Base-by-base conservation (phyloP, 768 basidiomycete genomes). In the Lactifluus piperatus region DNA sequence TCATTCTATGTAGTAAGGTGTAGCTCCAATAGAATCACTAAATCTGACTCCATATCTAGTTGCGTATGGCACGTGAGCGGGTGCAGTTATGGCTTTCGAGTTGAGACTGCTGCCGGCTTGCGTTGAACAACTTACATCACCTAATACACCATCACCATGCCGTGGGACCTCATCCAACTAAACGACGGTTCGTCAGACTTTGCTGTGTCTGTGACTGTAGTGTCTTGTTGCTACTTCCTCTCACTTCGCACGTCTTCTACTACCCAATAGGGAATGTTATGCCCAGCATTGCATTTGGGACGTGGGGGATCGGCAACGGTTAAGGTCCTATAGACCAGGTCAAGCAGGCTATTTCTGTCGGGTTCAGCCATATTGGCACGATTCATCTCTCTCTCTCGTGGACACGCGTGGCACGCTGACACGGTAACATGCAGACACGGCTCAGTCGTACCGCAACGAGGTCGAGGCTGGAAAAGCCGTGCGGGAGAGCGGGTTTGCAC, bases 241-340 rank as follows among this genome's bases (percentile, higher is more conserved):
- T 41, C 34, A 44, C n/a, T 5, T 26, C 26, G 20, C 34, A 36
- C 20, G 8, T 27, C 29, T 51, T 24, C 16, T 39, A 34, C 37
- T 48, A n/a, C 11, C 45, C 11, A 36, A 24, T 55, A 83, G 80
- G 81, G 5, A 69, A 74, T 51, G 65, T 58, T 27, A 75, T 72
- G 71, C 83, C 68, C 74, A 75, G 59, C 75, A 68, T 87, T 46
- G 84, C 77, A 62, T 84, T 82, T 65, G 85, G 84, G 30, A 85
- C 85, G 3, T 85, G 84, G 81, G 81, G 74, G 43, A 62, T 82
- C n/a, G 82, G 82, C 1, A 79, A 80, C 39, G 84, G 83, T 0
- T 76, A 80, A 58, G 72, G 70, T 26, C 69, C 79, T 5, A 75
- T 75, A 22, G 75, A 78, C 66, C 76, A 79, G 64, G 81, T 87